A percentile compares a stretch with the other conserved stretches of the same genome.
phyloP scores from a whole-genome alignment of 768 basidiomycete genomes.

The Psilocybe subaeruginosa region DNA sequence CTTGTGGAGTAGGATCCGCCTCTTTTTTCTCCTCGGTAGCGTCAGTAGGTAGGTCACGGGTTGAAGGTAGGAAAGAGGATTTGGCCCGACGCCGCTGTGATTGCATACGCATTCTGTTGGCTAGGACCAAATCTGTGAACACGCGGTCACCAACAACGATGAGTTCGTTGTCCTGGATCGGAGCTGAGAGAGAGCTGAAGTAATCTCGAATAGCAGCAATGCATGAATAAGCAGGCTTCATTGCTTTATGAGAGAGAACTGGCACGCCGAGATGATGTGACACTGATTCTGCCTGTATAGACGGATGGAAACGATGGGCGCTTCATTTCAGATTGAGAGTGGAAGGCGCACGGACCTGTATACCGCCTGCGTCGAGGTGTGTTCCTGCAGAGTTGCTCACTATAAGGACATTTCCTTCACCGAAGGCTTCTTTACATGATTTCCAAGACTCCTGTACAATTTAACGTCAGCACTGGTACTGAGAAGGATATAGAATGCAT shows the following conservation, averaged over 20 bases:
- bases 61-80: slow-evolving; percentile 14
- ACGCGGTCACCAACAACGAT: slow-evolving; percentile 91
- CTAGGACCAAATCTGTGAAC: slow-evolving; percentile 89
- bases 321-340: not conserved
- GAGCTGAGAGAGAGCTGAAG: slow-evolving; percentile 64
- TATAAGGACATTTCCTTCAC: slow-evolving; percentile 78
- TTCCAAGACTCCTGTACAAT: slow-evolving; percentile 71
- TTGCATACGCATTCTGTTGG: slow-evolving; percentile 64
- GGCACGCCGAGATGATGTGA: slow-evolving; percentile 76
- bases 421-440: slow-evolving; percentile 72
- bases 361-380: slow-evolving; percentile 69
- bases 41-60: slow-evolving; percentile 27
- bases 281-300: slow-evolving; percentile 81
- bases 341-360: slow-evolving; percentile 62
- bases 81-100: not conserved
- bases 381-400: slow-evolving; percentile 96
- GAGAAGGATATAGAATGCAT: slow-evolving; percentile 14
- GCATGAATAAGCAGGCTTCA: slow-evolving; percentile 85
- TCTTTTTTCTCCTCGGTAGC: slow-evolving; percentile 26
- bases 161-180: slow-evolving; percentile 64
- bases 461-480: not conserved
- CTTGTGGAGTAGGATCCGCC: slow-evolving; percentile 25
- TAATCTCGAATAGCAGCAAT: slow-evolving; percentile 71
- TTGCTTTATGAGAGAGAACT: slow-evolving; percentile 74
- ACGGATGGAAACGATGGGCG: not conserved